Conservation (phyloP, 352 stramenopile species). For the Thraustochytrium striatum region DNA sequence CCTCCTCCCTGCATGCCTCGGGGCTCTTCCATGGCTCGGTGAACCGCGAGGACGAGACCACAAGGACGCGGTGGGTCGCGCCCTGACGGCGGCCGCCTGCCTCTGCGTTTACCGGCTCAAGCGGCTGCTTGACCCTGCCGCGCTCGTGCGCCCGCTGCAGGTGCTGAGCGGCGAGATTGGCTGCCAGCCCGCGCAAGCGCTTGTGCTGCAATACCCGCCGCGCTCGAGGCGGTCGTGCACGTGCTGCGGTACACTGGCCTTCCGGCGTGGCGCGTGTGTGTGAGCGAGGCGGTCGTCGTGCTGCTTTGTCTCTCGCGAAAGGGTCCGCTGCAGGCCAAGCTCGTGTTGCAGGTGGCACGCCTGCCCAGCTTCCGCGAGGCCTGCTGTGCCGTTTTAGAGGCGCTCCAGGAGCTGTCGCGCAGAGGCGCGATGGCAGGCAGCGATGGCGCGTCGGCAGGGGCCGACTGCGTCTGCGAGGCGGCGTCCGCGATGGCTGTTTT, state of each 20-base stretch:
- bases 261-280: conserved; percentile 11
- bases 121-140: conserved; percentile 9
- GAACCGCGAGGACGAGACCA: background rate
- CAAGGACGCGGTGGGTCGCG: background rate
- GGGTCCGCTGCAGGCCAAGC: background rate
- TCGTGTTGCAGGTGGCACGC: background rate
- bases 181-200: background rate
- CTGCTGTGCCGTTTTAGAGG: background rate
- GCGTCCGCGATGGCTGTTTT: conserved; percentile 1
- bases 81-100: background rate
- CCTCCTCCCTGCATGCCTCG: too few relatives aligned
- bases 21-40: background rate
- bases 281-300: background rate
- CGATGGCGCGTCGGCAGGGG: background rate
- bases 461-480: conserved; percentile 12
- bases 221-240: background rate
- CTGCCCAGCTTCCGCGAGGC: background rate
- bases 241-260: background rate
- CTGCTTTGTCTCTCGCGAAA: conserved; percentile 20
- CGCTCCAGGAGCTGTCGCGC: conserved; percentile 1
- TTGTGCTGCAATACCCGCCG: background rate
- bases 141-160: background rate
- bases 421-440: background rate
- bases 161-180: background rate
- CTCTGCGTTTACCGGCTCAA: conserved; percentile 31